Evolutionary conservation across 805 yeast genomes (phyloP).

Genomic region (Metschnikowia hibisci): DNA sequence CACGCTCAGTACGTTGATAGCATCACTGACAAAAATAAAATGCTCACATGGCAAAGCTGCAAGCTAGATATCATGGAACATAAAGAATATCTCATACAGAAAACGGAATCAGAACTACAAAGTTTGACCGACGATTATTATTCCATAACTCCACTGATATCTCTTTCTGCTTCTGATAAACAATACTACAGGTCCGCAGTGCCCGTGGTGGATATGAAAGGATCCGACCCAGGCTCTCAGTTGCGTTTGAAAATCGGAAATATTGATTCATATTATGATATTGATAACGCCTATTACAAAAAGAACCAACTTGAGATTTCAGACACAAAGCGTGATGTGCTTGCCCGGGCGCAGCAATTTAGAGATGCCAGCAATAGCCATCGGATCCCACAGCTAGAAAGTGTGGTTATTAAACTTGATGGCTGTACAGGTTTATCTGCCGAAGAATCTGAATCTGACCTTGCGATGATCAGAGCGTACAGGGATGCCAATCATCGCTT

Average conservation of each 20-base stretch:
- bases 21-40: constrained; percentile 21
- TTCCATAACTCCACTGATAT: constrained; percentile 19
- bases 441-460: constrained; percentile 14
- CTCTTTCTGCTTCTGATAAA: constrained; percentile 9
- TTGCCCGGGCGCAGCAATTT: constrained; percentile 6
- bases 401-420: constrained; percentile 11
- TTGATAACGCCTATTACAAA: constrained; percentile 22
- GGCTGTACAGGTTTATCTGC: constrained; percentile 15
- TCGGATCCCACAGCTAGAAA: constrained; percentile 16
- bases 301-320: constrained; percentile 33
- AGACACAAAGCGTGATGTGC: constrained; percentile 20
- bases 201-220: constrained; percentile 10
- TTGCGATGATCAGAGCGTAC: constrained; percentile 7
- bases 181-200: constrained; percentile 29
- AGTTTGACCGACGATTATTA: constrained; percentile 29
- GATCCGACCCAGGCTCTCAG: constrained; percentile 12
- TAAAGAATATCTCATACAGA: constrained; percentile 24
- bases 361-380: constrained; percentile 7
- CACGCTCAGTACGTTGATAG: constrained; percentile 24
- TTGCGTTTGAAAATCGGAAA: constrained; percentile 9
- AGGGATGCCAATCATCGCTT: neutral
- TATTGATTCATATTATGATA: constrained; percentile 21
- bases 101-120: constrained; percentile 26
- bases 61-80: constrained; percentile 21
- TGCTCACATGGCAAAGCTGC: constrained; percentile 36